These are phyloP conservation scores for Axilococcus clingmanii DNA, from an alignment of 139 green algal species.

Conservation along the genomic window DNA sequence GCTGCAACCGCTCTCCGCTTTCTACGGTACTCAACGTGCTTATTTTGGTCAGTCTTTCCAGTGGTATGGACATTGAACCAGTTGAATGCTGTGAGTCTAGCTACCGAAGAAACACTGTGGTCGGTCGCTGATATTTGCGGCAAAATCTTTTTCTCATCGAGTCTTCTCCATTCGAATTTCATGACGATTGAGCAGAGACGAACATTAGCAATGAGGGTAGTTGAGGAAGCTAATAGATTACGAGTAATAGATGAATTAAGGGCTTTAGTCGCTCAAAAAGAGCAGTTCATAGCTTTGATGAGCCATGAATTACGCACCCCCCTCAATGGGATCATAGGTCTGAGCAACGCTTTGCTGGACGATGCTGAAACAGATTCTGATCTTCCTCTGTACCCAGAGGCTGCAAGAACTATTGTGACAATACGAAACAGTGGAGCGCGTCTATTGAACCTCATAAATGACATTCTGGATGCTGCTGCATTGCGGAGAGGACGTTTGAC, in stretches of 20 bases:
- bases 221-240: conserved; percentile 27
- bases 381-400: background rate
- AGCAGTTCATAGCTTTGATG: conserved; percentile 65
- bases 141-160: conserved; percentile 30
- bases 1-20: conserved; percentile 6
- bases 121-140: conserved; percentile 15
- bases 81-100: conserved; percentile 7
- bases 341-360: conserved; percentile 21
- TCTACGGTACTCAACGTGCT: conserved; percentile 16
- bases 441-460: conserved; percentile 55
- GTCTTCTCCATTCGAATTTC: conserved; percentile 24
- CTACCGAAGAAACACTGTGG: conserved; percentile 22
- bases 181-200: conserved; percentile 24
- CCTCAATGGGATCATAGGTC: conserved; percentile 72
- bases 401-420: conserved; percentile 8
- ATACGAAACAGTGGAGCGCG: conserved; percentile 24
- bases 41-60: conserved; percentile 26
- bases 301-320: conserved; percentile 69
- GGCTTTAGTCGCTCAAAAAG: conserved; percentile 52
- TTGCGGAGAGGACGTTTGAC: conserved; percentile 19
- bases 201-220: conserved; percentile 21
- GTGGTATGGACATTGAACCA: conserved; percentile 23
- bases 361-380: conserved; percentile 1
- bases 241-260: conserved; percentile 26
- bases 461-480: conserved; percentile 53